Percentiles rank a stretch among this genome's conserved stretches.
phyloP scores from a whole-genome alignment of 768 basidiomycete genomes.

The Mycena polygramma region DNA sequence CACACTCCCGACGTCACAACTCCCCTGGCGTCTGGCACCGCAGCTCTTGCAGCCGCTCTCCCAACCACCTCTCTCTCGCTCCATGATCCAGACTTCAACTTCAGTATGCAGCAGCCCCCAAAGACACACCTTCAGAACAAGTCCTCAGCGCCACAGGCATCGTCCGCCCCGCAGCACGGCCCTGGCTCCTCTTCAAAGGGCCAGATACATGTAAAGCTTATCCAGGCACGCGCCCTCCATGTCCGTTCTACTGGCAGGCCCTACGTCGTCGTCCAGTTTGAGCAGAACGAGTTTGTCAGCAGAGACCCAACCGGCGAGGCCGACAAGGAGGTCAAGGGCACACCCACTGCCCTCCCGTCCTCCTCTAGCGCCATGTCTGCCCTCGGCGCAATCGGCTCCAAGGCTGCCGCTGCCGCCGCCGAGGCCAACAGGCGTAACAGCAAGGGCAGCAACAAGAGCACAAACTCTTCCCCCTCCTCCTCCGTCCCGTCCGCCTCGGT shows the following conservation, averaged over 20 bases:
- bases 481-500: constrained; percentile 46
- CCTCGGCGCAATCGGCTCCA: constrained; percentile 71
- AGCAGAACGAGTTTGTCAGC: constrained; percentile 98
- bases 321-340: constrained; percentile 91
- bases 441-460: constrained; percentile 56
- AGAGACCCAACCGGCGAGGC: constrained; percentile 88
- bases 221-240: constrained; percentile 88
- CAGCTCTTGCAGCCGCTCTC: constrained; percentile 66
- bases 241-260: constrained; percentile 79
- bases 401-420: constrained; percentile 54
- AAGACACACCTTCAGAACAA: constrained; percentile 51
- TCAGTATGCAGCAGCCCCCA: constrained; percentile 81
- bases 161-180: constrained; percentile 53
- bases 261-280: constrained; percentile 98
- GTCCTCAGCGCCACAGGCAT: constrained; percentile 55
- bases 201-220: constrained; percentile 96
- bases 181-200: constrained; percentile 59
- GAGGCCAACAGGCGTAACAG: constrained; percentile 51
- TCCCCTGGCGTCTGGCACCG: constrained; percentile 41
- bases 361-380: constrained; percentile 72
- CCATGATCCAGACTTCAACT: constrained; percentile 88
- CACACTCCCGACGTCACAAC: constrained; percentile 40
- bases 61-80: constrained; percentile 76
- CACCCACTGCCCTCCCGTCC: constrained; percentile 73
- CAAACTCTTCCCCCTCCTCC: constrained; percentile 52